A percentile compares a stretch with the other conserved stretches of the same genome.
Evolutionary conservation across 352 stramenopile genomes (phyloP).

Genomic region (Elongisporangium anandrum): DNA sequence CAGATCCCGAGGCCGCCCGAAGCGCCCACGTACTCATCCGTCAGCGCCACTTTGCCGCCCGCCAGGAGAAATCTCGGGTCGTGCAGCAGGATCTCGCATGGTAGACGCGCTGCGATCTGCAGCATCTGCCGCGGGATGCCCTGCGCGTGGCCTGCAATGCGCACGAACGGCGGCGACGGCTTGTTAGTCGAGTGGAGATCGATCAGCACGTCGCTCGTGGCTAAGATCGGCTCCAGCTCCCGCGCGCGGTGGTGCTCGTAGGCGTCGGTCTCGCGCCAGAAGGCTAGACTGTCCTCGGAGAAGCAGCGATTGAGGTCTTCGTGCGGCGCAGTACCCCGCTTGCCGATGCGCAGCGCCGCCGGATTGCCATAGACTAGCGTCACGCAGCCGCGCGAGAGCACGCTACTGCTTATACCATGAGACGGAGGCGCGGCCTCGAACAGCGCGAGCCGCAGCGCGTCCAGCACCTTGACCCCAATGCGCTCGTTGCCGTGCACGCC

Average conservation of each 20-base stretch:
- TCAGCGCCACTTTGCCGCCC: slow-evolving; percentile 50
- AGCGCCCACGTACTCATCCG: slow-evolving; percentile 64
- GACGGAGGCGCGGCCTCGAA: slow-evolving; percentile 20
- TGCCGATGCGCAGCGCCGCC: slow-evolving; percentile 40
- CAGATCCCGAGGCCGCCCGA: slow-evolving; percentile 60
- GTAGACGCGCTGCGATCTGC: slow-evolving; percentile 31
- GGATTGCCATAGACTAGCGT: slow-evolving; percentile 69
- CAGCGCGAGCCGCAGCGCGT: slow-evolving; percentile 46
- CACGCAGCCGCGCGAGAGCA: slow-evolving; percentile 25
- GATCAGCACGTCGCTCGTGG: slow-evolving; percentile 50
- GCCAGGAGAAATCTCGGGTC: slow-evolving; percentile 56
- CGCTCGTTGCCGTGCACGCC: slow-evolving; percentile 77
- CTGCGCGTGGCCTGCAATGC: slow-evolving; percentile 35
- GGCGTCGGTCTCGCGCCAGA: not conserved
- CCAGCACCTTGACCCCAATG: slow-evolving; percentile 59
- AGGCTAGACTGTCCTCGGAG: slow-evolving; percentile 22
- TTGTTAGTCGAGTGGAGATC: slow-evolving; percentile 83
- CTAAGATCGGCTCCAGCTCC: slow-evolving; percentile 51
- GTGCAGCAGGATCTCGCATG: slow-evolving; percentile 56
- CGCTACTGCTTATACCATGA: not conserved
- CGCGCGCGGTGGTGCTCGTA: slow-evolving; percentile 58
- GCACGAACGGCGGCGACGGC: slow-evolving; percentile 59
- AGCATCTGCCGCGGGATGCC: slow-evolving; percentile 18
- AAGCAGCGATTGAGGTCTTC: slow-evolving; percentile 75
- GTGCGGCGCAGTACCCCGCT: slow-evolving; percentile 42